Evolutionary conservation across 2,329 filamentous ascomycete genomes (phyloP), one percentile per base, ranked within the genome.

Genomic region (Sporothrix protearum): DNA sequence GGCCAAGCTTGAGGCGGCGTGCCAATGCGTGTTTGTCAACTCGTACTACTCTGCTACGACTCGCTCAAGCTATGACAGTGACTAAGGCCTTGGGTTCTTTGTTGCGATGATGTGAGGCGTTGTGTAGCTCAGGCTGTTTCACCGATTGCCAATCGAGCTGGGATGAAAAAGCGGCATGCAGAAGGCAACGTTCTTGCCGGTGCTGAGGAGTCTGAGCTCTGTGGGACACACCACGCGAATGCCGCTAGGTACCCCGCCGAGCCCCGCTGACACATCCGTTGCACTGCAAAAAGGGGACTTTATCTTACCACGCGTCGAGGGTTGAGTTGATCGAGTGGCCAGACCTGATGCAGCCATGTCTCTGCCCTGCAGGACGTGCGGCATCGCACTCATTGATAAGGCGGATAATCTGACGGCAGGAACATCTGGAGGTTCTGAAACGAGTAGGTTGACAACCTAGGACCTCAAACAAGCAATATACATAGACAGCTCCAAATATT

Each of bases 231-330:
- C 53, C 12, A 33, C 22, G 25, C 53, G 19, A 45, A 42, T 19
- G 30, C 25, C n/a, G 14, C 30, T 68, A n/a, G n/a, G n/a, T n/a
- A 72, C 72, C 70, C 72, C 72, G 67, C 72, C 67, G 57, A 68
- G 67, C 51, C 67, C 72, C 70, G 70, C 67, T 71, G 67, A 68
- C 71, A 63, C 57, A 72, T 72, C 71, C 63, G 68, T 30, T 49
- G 63, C 42, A n/a, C 42, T 47, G 25, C 16, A 1, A 47, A 47
- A 30, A 30, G 39, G 39, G 22, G 16, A 67, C 63, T 22, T 19
- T 5, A n/a, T n/a, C n/a, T n/a, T n/a, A n/a, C n/a, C n/a, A 67
- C 45, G 45, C 64, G 64, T 53, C 36, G 19, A 33, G 42, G n/a
- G 19, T 14, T 3, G 42, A 47, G 14, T 7, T 16, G 36, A 39